These are phyloP conservation scores for Linum tenue DNA, from an alignment of 345 rosid species.

Conservation along the genomic window DNA sequence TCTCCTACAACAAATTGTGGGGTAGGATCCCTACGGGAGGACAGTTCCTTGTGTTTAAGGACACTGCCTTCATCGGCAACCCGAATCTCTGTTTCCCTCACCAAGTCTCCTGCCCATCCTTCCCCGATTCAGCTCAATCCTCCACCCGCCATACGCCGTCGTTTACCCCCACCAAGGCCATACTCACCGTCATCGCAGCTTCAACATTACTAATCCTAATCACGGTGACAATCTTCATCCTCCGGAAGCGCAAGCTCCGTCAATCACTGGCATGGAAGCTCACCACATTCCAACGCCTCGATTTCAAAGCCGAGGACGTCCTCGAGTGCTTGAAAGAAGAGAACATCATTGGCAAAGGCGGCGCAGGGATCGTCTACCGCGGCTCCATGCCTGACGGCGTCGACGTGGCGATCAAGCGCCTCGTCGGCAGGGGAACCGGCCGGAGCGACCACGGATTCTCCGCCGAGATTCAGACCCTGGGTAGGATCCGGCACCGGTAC, in stretches of 20 bases:
- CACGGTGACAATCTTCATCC: constrained; percentile 31
- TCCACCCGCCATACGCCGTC: constrained; percentile 21
- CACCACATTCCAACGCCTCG: constrained; percentile 66
- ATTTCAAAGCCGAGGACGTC: constrained; percentile 74
- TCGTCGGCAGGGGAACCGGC: constrained; percentile 58
- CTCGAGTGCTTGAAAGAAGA: constrained; percentile 74
- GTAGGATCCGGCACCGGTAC: constrained; percentile 74
- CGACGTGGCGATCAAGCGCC: constrained; percentile 68
- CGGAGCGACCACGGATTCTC: constrained; percentile 73
- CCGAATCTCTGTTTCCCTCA: constrained; percentile 49
- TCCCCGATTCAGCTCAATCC: constrained; percentile 11
- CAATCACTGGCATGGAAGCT: constrained; percentile 66
- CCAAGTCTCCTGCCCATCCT: constrained; percentile 33
- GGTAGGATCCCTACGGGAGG: constrained; percentile 67
- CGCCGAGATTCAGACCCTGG: constrained; percentile 85
- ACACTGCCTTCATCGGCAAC: constrained; percentile 57
- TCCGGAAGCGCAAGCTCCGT: constrained; percentile 36
- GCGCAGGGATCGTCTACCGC: constrained; percentile 78
- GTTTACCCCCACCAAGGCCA: constrained; percentile 35
- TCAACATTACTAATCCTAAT: constrained; percentile 38
- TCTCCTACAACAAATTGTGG: constrained; percentile 53
- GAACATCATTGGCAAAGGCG: constrained; percentile 92
- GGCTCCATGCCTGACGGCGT: constrained; percentile 65
- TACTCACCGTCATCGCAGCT: constrained; percentile 31
- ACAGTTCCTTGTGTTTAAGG: constrained; percentile 66